phyloP scores from a whole-genome alignment of 2,329 filamentous ascomycete species.

The Paecilomyces variotii region DNA sequence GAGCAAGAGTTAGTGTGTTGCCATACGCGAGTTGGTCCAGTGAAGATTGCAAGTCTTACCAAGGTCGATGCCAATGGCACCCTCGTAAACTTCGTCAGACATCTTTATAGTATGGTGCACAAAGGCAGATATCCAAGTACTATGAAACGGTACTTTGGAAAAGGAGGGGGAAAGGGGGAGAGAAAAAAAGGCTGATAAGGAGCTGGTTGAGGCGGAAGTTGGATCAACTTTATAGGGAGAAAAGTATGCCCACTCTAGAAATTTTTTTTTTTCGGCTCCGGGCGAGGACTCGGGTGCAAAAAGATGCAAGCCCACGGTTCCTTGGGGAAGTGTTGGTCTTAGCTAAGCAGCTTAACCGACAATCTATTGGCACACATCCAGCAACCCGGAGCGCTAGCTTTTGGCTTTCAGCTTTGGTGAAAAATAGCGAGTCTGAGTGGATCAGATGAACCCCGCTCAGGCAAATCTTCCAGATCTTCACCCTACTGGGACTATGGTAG shows the following conservation, averaged over 20 bases:
- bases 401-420: not conserved
- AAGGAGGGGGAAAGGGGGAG: conserved; percentile 17
- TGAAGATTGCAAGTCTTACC: conserved; percentile 51
- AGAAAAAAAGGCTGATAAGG: conserved; percentile 7
- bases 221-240: conserved; percentile 14
- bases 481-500: not conserved
- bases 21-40: not conserved
- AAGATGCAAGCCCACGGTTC: not conserved
- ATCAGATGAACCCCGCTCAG: not conserved
- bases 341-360: not conserved
- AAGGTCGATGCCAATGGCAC: conserved; percentile 99
- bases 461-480: not conserved
- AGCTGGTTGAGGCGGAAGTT: conserved; percentile 15
- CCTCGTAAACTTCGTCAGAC: conserved; percentile 98
- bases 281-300: not conserved
- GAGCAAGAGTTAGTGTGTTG: conserved; percentile 15
- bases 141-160: conserved; percentile 31
- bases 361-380: not conserved
- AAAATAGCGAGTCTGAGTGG: not conserved
- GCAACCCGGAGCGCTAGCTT: not conserved
- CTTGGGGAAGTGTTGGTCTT: not conserved
- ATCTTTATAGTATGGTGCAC: conserved; percentile 41
- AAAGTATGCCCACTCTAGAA: conserved; percentile 12
- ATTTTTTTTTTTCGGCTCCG: conserved; percentile 2
- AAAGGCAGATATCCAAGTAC: not conserved